A percentile compares a stretch with the other conserved stretches of the same genome.
Evolutionary conservation across 352 stramenopile species (phyloP).

Genomic region (Globisporangium apiculatum): DNA sequence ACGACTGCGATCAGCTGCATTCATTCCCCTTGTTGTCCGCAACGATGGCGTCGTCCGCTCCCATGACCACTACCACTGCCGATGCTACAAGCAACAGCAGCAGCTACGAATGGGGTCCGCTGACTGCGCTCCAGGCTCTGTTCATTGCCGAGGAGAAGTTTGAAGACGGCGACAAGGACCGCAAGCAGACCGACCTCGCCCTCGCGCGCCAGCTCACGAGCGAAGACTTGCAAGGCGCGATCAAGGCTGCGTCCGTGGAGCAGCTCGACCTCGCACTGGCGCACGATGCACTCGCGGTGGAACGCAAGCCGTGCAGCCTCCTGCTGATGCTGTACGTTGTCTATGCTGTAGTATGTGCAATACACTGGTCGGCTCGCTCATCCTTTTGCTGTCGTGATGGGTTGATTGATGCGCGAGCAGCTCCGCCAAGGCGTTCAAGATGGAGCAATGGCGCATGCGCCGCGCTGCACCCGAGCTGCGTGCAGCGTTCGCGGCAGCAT

Average conservation of each 20-base stretch:
- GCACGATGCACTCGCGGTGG: slow-evolving; percentile 39
- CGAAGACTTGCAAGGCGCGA: slow-evolving; percentile 39
- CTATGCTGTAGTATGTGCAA: not conserved
- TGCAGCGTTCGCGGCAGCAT: slow-evolving; percentile 16
- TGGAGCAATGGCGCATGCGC: slow-evolving; percentile 33
- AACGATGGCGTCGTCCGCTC: not conserved
- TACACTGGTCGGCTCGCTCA: not conserved
- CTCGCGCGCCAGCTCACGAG: slow-evolving; percentile 30
- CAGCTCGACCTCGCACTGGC: slow-evolving; percentile 53
- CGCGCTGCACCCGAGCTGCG: slow-evolving; percentile 13
- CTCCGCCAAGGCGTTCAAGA: slow-evolving; percentile 42
- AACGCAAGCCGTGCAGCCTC: slow-evolving; percentile 39
- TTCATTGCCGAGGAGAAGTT: slow-evolving; percentile 29
- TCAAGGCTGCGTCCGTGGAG: slow-evolving; percentile 40
- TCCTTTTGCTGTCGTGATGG: not conserved
- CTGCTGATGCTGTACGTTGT: slow-evolving; percentile 39
- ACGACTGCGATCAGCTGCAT: not conserved
- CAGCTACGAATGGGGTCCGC: slow-evolving; percentile 31
- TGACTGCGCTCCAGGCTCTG: slow-evolving; percentile 39
- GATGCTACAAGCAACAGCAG: not conserved
- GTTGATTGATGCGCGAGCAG: slow-evolving; percentile 13
- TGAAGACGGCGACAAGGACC: slow-evolving; percentile 28
- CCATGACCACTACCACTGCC: not conserved
- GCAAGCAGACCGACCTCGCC: slow-evolving; percentile 38
- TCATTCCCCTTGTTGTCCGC: not conserved